These are phyloP conservation scores for Fusarium fracticaudum DNA, from an alignment of 2,329 filamentous ascomycete genomes.

Conservation along the genomic window DNA sequence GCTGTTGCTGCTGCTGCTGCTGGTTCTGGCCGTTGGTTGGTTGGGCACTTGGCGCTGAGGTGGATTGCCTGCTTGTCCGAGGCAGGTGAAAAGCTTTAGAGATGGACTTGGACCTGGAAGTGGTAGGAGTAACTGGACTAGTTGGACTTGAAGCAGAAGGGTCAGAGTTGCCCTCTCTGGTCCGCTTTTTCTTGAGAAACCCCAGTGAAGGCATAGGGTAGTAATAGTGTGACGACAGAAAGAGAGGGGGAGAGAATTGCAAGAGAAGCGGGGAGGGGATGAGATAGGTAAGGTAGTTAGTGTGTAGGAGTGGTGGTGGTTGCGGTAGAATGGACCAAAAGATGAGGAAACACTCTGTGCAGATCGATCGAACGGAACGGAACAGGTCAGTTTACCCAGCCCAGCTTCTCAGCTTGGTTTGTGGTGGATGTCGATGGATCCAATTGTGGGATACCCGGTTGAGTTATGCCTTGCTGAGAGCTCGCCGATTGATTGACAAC, in stretches of 20 bases:
- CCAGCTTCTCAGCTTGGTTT: conserved; percentile 20
- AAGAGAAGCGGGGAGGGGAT: conserved; percentile 29
- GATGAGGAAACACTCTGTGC: conserved; percentile 33
- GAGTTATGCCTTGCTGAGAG: background rate
- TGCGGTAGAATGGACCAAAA: conserved; percentile 28
- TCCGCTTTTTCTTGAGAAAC: conserved; percentile 98
- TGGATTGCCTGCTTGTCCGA: conserved; percentile 47
- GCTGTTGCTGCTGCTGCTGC: conserved; percentile 37
- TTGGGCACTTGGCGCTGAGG: conserved; percentile 39
- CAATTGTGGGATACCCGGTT: conserved; percentile 4
- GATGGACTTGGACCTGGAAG: conserved; percentile 54
- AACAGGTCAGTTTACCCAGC: conserved; percentile 17
- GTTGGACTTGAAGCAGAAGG: conserved; percentile 72
- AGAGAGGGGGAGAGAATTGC: conserved; percentile 18
- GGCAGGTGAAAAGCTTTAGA: conserved; percentile 58
- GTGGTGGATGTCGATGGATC: conserved; percentile 21
- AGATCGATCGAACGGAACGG: conserved; percentile 39
- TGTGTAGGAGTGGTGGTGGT: conserved; percentile 16
- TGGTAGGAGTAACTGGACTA: conserved; percentile 70
- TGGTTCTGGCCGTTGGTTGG: conserved; percentile 23
- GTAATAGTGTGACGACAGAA: conserved; percentile 35
- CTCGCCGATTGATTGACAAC: background rate
- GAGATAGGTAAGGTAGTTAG: conserved; percentile 9
- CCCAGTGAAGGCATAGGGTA: conserved; percentile 88
- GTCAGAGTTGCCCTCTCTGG: conserved; percentile 85